Base-by-base conservation (phyloP, 208 protist genomes). In the Novymonas esmeraldas region DNA sequence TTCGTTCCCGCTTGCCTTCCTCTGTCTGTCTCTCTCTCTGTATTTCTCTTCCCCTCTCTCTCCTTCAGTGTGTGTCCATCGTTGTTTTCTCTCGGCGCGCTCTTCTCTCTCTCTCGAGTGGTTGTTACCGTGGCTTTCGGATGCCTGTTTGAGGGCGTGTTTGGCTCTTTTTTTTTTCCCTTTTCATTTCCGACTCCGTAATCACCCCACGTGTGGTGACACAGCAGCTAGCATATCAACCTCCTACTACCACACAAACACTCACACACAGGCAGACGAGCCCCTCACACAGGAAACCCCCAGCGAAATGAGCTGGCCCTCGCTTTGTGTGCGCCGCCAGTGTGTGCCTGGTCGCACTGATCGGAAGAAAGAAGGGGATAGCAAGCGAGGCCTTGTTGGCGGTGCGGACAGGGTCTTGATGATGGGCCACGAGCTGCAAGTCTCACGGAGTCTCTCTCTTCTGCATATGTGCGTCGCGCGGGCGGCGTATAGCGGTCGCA, bases 121-220 rank as follows among this genome's bases (percentile, higher is more conserved):
- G n/a, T 59, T 39, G 34, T 44, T 44, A 29, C 54, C 13, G 31
- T 51, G 6, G 2, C 14, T 63, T 55, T 42, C n/a, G 24, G 62
- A 44, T 44, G 24, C 24, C 42, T 51, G n/a, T 13, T 51, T 70
- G 34, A 31, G 54, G 34, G 44, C 10, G 7, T 18, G 9, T 59
- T 38, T n/a, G 34, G 22, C 45, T 57, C 42, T 60, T 59, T 62
- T 65, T 58, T 57, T 68, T 29, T 50, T 7, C 16, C 18, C 24
- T 61, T 18, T 4, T n/a, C n/a, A n/a, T n/a, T n/a, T n/a, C n/a
- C n/a, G 10, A 45, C n/a, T 14, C n/a, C 29, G 24, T 28, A 14
- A 34, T 18, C 31, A 58, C 52, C 42, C 26, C 34, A 18, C 33
- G 54, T 59, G 54, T 26, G 48, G 18, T 28, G 31, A 29, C 28